Base-by-base conservation (phyloP, 2,329 filamentous ascomycete species). In the Ophiostoma montium region DNA sequence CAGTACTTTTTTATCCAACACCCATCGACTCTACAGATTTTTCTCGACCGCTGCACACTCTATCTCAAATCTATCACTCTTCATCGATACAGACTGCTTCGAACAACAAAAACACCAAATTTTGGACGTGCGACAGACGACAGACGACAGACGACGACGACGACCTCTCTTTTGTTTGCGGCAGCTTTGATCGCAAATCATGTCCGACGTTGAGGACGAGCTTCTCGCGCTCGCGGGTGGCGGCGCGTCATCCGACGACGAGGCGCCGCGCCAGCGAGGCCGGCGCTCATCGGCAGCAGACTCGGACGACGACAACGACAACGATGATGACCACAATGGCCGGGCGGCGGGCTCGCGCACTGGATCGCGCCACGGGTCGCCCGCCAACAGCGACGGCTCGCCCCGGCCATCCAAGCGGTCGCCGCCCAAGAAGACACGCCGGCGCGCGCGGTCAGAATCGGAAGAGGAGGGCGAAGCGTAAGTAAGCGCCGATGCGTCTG, bases 201-300 rank as follows among this genome's bases (percentile, higher is more conserved):
- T 95, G 88, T 84, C 86, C 50, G 86, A 90, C 62, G 76, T 95
- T 57, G 90, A 96, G 63, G 88, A 90, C 59, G 90, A 95, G 70
- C 81, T 96, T 56, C 82, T 96, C 56, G 89, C 86, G 61, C 80
- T 96, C 56, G 92, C 89, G 49, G 92, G 87, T 59, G 87, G 86
- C 57, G 83, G 78, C 53, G 73, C 72, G 52, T 74, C 70, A 48
- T 76, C 78, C 51, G 76, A 74, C 60, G 76, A 76, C 58, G 76
- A 78, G 65, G 74, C 69, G 49, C 70, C 65, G 62, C 50, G 32
- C 19, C 35, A 46, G 47, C 32, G 42, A 9, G 18, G 35, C 16
- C 48, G 43, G 45, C 46, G 35, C 32, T 51, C 30, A 57, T 89
- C 89, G 48, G 90, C 86, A 60, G 86, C 85, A 60, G 86, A 84